Evolutionary conservation across 2,329 filamentous ascomycete species (phyloP).

Genomic region (Phoma sp.): DNA sequence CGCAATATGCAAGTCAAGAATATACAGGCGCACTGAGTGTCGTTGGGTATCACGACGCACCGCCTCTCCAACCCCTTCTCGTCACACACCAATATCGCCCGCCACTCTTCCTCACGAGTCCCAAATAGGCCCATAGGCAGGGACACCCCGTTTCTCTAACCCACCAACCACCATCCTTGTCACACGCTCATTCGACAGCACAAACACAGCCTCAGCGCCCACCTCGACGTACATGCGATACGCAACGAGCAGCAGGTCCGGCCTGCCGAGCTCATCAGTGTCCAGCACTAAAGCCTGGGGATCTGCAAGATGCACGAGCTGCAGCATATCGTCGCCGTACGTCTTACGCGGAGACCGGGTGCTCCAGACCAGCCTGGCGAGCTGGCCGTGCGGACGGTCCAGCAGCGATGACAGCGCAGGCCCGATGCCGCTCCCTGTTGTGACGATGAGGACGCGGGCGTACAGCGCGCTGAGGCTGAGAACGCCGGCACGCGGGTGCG

Average conservation of each 20-base stretch:
- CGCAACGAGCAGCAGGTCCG: constrained; percentile 64
- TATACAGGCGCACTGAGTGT: neutral
- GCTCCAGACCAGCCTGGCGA: constrained; percentile 71
- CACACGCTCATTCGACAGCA: constrained; percentile 72
- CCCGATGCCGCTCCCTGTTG: constrained; percentile 45
- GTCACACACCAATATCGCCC: neutral
- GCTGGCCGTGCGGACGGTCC: constrained; percentile 53
- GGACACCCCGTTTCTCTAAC: constrained; percentile 68
- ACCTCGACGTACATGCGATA: constrained; percentile 57
- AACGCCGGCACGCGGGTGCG: constrained; percentile 38
- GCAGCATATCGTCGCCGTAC: constrained; percentile 65
- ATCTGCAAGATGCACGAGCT: constrained; percentile 63
- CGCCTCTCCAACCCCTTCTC: neutral
- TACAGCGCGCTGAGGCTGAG: constrained; percentile 41
- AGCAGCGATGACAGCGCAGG: constrained; percentile 60
- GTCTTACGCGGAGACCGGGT: constrained; percentile 66
- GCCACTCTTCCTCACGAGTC: constrained; percentile 55
- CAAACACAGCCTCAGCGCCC: constrained; percentile 70
- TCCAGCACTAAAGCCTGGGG: constrained; percentile 71
- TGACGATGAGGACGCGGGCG: constrained; percentile 40
- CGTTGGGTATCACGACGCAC: neutral
- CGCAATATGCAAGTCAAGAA: neutral
- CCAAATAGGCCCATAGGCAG: constrained; percentile 76
- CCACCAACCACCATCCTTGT: constrained; percentile 73
- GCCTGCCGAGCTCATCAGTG: constrained; percentile 64